Evolutionary conservation across 441 rosid species (phyloP).

Genomic region (Gossypium davidsonii): DNA sequence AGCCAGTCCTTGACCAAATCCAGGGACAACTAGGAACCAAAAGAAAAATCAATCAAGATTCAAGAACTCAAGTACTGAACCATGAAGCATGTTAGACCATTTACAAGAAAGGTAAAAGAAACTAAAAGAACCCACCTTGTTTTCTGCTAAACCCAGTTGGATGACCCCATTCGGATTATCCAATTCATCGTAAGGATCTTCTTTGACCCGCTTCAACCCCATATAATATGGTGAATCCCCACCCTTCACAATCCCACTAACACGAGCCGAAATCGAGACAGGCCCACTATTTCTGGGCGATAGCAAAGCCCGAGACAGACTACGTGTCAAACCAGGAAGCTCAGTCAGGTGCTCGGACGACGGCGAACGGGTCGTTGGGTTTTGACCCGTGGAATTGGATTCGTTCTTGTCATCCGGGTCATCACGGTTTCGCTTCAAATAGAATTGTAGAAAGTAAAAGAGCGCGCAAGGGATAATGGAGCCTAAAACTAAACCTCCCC

Average conservation of each 20-base stretch:
- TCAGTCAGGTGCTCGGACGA: constrained; percentile 46
- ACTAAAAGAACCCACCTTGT: constrained; percentile 34
- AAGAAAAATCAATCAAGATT: neutral
- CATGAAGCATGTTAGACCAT: neutral
- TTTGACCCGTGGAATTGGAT: constrained; percentile 29
- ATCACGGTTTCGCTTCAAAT: constrained; percentile 61
- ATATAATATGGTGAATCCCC: constrained; percentile 48
- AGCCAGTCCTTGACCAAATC: constrained; percentile 65
- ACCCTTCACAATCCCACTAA: constrained; percentile 33
- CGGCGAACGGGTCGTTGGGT: constrained; percentile 37
- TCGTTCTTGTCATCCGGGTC: constrained; percentile 28
- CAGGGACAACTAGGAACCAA: constrained; percentile 40
- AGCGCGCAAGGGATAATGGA: constrained; percentile 85
- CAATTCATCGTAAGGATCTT: constrained; percentile 54
- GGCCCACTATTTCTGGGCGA: constrained; percentile 53
- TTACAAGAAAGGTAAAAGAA: neutral
- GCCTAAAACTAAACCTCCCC: constrained; percentile 85
- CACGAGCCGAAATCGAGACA: constrained; percentile 45
- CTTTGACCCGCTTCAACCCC: constrained; percentile 50
- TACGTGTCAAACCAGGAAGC: constrained; percentile 46
- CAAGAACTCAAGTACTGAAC: neutral
- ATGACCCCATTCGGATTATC: constrained; percentile 66
- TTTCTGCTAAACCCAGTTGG: constrained; percentile 70
- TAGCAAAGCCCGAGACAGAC: constrained; percentile 52
- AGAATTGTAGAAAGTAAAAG: constrained; percentile 83